Evolutionary conservation across 352 stramenopile genomes (phyloP), one percentile per base, ranked within the genome.

Genomic region (Phytopythium ostracodes): DNA sequence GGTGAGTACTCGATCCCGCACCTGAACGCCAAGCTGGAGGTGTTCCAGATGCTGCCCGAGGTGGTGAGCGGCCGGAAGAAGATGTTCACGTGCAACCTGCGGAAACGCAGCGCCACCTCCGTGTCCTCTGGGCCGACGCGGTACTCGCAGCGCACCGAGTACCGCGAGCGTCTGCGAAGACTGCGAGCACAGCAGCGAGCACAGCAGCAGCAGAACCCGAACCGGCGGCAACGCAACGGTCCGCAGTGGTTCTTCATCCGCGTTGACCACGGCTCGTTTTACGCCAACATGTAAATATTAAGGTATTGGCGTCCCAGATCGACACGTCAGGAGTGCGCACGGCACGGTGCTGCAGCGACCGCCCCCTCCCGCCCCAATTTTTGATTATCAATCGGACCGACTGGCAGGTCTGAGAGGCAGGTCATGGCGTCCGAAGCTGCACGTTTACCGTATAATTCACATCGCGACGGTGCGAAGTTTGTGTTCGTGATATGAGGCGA

Each of bases 1-100:
- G 72, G 73, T 51, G 64, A 80, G 62, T 82, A 82, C 63, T 24
- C 66, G 49, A 81, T 82, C 22, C 69, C 73, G 46, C 71, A 80
- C 58, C 66, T 85, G 31, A 75, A 71, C 33, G 64, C 70, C 25
- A 75, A 77, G 52, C 59, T 82, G 1, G 76, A 85, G 31, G 62
- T 85, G n/a, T 79, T 76, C n/a, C 75, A 84, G 36, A 63, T 84
- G 47, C 47, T 76, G n/a, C 72, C 72, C 5, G 63, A 79, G 50
- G 67, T 79, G 14, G 61, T 83, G n/a, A 67, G 49, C 22, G 67
- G 71, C 8, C 73, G 73, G 3, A 81, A 78, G 43, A 81, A 81
- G 56, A 75, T 76, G 59, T 81, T 81, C 51, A 73, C 73, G 18
- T 75, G 65, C 24, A 81, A 60, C 20, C 64, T 81, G 33, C 75